These are phyloP conservation scores for Thalia dealbata DNA, from an alignment of 176 grass and related monocot genomes.

Conservation along the genomic window DNA sequence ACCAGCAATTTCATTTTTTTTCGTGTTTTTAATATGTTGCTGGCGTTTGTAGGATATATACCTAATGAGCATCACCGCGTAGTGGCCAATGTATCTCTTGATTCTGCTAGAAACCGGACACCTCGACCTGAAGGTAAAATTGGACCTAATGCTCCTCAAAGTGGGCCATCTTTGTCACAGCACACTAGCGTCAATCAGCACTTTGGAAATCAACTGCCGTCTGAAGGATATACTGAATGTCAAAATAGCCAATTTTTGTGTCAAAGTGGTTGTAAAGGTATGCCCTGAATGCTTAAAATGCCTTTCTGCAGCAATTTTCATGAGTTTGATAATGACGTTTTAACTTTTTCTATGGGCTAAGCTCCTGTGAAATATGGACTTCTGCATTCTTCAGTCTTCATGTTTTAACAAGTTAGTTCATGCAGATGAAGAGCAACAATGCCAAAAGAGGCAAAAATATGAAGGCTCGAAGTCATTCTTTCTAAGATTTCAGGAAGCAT, in stretches of 20 bases:
- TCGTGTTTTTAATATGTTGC: constrained; percentile 7
- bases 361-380: constrained; percentile 6
- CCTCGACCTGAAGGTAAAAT: constrained; percentile 20
- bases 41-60: constrained; percentile 31
- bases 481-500: background rate
- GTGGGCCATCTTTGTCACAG: constrained; percentile 16
- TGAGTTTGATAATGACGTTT: background rate
- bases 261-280: constrained; percentile 2
- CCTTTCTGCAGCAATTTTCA: constrained; percentile 3
- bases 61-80: constrained; percentile 23
- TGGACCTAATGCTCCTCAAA: constrained; percentile 18
- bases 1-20: constrained; percentile 12
- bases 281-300: constrained; percentile 3
- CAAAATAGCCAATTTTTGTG: background rate
- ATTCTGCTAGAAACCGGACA: constrained; percentile 16
- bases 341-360: background rate
- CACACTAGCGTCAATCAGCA: constrained; percentile 9
- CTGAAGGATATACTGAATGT: constrained; percentile 4
- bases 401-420: background rate
- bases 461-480: background rate
- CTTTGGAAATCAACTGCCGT: constrained; percentile 6
- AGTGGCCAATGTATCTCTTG: constrained; percentile 22
- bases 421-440: background rate
- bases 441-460: background rate
- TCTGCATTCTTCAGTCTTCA: background rate